Base-by-base conservation (phyloP, 306 rosid species). In the Calophaca sinica region DNA sequence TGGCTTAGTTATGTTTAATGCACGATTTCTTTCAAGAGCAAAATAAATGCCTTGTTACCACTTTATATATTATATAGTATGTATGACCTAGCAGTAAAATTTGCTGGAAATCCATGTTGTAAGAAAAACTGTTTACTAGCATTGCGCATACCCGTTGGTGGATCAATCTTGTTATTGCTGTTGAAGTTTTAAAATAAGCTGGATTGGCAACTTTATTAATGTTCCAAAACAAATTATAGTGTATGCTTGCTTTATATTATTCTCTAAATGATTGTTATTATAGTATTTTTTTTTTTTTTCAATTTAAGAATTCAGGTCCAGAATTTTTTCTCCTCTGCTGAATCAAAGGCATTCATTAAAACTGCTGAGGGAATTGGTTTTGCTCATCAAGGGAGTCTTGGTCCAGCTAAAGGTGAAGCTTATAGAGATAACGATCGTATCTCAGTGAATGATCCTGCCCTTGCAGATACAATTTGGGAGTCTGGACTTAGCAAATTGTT, bases 381-480 rank as follows among this genome's bases (percentile, higher is more conserved):
- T 84, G 67, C 81, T 62, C 96, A 85, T 82, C 98, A 91, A 63
- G 97, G 96, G 68, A 94, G 97, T 66, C 84, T 86, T 35, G 97
- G 98, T 83, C 98, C 97, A 62, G 49, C 88, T 4, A 85, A 82
- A 84, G 98, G 98, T 14, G 96, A 94, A 83, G 97, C 98, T 70
- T 91, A 74, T 48, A 81, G 96, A 80, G 98, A 94, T 78, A 91
- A 94, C 71, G 97, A 91, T 73, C 78, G 98, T 76, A 75, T 90
- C 72, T 79, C 96, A 9, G 88, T 90, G 81, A 83, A 82, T 55
- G 90, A 90, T 81, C 84, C 88, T 72, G 87, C 50, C 66, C 91
- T 94, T 48, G 93, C 98, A 6, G 86, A 86, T 74, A 14, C 83
- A 54, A 67, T 90, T 53, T 93, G 98, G 98, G 84, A 77, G 10